Percentiles rank a stretch among this genome's conserved stretches.
Conservation (phyloP, 352 stramenopile species). For the Globisporangium radiosum region DNA sequence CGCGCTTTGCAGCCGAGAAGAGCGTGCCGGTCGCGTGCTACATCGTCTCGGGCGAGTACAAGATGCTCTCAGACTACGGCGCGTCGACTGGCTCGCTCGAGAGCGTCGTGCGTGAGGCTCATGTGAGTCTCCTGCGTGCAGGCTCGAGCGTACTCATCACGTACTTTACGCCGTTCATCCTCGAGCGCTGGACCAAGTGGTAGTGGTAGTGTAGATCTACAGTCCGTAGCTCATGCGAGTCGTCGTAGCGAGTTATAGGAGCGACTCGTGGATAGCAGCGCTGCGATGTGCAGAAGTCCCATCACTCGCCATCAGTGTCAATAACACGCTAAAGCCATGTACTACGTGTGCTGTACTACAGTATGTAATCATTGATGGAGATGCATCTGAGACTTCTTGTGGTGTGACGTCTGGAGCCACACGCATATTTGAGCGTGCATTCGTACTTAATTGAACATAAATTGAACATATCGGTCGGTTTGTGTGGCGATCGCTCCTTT, state of each 20-base stretch:
- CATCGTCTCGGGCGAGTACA: conserved; percentile 99
- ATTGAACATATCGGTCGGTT: not conserved
- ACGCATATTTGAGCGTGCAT: too few species aligned
- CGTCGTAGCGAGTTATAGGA: too few species aligned
- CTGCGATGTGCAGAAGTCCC: too few species aligned
- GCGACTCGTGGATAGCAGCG: too few species aligned
- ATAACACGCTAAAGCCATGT: too few species aligned
- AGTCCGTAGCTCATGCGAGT: too few species aligned
- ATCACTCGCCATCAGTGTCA: too few species aligned
- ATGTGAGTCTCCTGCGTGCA: conserved; percentile 82
- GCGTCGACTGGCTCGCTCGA: conserved; percentile 77
- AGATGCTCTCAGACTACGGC: conserved; percentile 97
- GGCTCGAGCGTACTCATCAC: conserved; percentile 98
- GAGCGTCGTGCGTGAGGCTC: conserved; percentile 77
- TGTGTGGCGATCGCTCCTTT: not conserved
- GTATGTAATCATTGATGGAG: too few species aligned
- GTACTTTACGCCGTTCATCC: conserved; percentile 93
- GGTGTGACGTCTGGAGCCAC: too few species aligned
- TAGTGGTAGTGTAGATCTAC: conserved; percentile 11
- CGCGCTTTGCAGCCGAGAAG: conserved; percentile 88
- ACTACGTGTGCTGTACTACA: too few species aligned
- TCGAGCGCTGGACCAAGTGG: conserved; percentile 79
- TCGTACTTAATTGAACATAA: not conserved
- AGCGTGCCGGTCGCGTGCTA: conserved; percentile 96
- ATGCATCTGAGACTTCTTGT: too few species aligned